phyloP scores from a whole-genome alignment of 805 yeast species.

The Brettanomyces bruxellensis region DNA sequence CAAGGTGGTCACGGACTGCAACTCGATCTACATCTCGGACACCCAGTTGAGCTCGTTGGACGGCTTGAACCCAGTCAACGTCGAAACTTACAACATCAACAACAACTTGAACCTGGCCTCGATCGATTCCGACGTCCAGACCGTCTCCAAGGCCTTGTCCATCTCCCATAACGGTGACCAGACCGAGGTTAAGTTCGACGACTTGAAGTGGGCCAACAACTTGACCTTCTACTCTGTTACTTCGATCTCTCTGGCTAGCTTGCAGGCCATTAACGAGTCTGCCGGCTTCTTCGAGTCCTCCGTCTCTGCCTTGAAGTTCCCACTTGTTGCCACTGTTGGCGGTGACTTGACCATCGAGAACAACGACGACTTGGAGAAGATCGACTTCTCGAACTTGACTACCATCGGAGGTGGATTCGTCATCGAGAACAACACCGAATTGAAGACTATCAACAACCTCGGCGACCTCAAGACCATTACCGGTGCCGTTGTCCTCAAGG shows the following conservation, averaged over 20 bases:
- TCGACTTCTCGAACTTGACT: slow-evolving; percentile 63
- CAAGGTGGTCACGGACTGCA: slow-evolving; percentile 67
- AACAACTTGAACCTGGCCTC: slow-evolving; percentile 76
- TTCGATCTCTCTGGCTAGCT: slow-evolving; percentile 59
- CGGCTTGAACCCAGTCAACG: slow-evolving; percentile 45
- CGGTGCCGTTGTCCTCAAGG: slow-evolving; percentile 80
- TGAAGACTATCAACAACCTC: slow-evolving; percentile 63
- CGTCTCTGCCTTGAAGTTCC: slow-evolving; percentile 44
- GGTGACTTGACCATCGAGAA: slow-evolving; percentile 68
- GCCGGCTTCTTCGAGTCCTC: slow-evolving; percentile 72
- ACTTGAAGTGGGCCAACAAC: slow-evolving; percentile 79
- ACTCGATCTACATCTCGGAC: slow-evolving; percentile 61
- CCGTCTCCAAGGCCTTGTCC: slow-evolving; percentile 66
- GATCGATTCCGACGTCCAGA: slow-evolving; percentile 60
- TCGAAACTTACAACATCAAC: slow-evolving; percentile 68
- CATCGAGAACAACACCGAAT: slow-evolving; percentile 74
- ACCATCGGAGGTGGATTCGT: slow-evolving; percentile 89
- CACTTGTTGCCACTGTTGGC: slow-evolving; percentile 57
- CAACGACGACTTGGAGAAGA: slow-evolving; percentile 61
- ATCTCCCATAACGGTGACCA: slow-evolving; percentile 80
- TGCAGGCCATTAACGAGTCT: slow-evolving; percentile 71
- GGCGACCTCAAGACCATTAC: slow-evolving; percentile 62
- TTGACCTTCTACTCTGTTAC: slow-evolving; percentile 75
- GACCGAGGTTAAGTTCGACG: slow-evolving; percentile 59
- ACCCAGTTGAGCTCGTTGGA: slow-evolving; percentile 60